Evolutionary conservation across 2,329 filamentous ascomycete genomes (phyloP).

Genomic region (Ophiostoma sp.): DNA sequence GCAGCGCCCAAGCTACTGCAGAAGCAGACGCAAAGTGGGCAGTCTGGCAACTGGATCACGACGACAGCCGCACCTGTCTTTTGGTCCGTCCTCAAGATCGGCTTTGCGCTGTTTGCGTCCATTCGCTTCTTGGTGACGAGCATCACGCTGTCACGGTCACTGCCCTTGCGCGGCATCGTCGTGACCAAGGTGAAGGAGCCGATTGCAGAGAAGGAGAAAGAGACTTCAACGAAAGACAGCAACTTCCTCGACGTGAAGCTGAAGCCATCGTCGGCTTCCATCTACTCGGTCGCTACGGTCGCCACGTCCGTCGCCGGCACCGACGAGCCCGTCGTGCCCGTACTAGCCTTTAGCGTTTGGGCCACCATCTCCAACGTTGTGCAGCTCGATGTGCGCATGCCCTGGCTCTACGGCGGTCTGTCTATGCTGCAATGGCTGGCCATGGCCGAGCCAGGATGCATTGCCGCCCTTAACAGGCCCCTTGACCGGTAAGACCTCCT

Average conservation of each 20-base stretch:
- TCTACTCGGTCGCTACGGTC: conserved; percentile 14
- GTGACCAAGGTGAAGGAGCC: conserved; percentile 29
- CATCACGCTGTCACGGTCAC: conserved; percentile 65
- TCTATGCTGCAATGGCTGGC: conserved; percentile 74
- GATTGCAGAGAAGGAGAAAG: conserved; percentile 32
- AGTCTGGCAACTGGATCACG: conserved; percentile 16
- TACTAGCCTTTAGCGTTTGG: conserved; percentile 78
- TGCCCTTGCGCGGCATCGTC: conserved; percentile 53
- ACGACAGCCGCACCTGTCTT: conserved; percentile 47
- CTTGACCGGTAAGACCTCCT: conserved; percentile 78
- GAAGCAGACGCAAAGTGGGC: not conserved
- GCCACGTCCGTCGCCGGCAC: conserved; percentile 5
- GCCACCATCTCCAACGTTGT: conserved; percentile 70
- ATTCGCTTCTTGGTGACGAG: conserved; percentile 66
- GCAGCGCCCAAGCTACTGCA: conserved; percentile 1
- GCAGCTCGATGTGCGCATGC: conserved; percentile 79
- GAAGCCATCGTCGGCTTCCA: conserved; percentile 11
- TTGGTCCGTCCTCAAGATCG: conserved; percentile 57
- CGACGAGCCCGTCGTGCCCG: conserved; percentile 49
- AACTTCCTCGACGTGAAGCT: conserved; percentile 15
- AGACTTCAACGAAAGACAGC: conserved; percentile 22
- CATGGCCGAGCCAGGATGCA: conserved; percentile 69
- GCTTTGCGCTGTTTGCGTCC: conserved; percentile 57
- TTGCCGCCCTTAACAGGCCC: conserved; percentile 73
- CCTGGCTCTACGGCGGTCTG: conserved; percentile 78